Evolutionary conservation across 345 rosid species (phyloP).

Genomic region (Lepidium didymum): DNA sequence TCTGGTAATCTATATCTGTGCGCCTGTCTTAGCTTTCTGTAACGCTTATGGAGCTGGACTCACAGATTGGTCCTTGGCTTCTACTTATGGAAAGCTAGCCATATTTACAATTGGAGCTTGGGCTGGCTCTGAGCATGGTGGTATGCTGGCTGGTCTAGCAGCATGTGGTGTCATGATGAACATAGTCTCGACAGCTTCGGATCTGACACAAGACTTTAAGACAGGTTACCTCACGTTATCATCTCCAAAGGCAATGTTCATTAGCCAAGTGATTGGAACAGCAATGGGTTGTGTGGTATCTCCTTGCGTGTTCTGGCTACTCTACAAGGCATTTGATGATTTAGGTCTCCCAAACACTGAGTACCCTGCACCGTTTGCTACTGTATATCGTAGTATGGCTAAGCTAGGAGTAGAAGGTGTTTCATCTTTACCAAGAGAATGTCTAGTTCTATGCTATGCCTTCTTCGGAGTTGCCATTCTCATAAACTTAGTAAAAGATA

Average conservation of each 20-base stretch:
- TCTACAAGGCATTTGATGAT: slow-evolving; percentile 61
- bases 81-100: slow-evolving; percentile 77
- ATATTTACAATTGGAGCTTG: slow-evolving; percentile 65
- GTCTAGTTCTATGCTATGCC: slow-evolving; percentile 52
- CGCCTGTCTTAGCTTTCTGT: slow-evolving; percentile 70
- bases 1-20: slow-evolving; percentile 53
- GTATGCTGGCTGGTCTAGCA: slow-evolving; percentile 72
- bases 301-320: slow-evolving; percentile 77
- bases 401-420: slow-evolving; percentile 66
- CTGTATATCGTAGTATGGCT: slow-evolving; percentile 53
- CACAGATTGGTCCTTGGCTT: slow-evolving; percentile 83
- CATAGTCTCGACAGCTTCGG: slow-evolving; percentile 81
- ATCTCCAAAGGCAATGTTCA: slow-evolving; percentile 68
- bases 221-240: slow-evolving; percentile 82
- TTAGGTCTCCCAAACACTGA: slow-evolving; percentile 42
- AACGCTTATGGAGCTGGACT: slow-evolving; percentile 88
- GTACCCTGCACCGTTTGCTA: slow-evolving; percentile 65
- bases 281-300: slow-evolving; percentile 78
- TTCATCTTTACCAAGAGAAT: slow-evolving; percentile 61
- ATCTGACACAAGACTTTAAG: slow-evolving; percentile 78
- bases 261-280: slow-evolving; percentile 76
- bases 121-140: slow-evolving; percentile 63
- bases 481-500: slow-evolving; percentile 47
- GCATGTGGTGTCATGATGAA: slow-evolving; percentile 94
- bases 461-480: slow-evolving; percentile 55